These are phyloP conservation scores for Alternaria gansuensis DNA, from an alignment of 2,329 filamentous ascomycete species.

Conservation along the genomic window DNA sequence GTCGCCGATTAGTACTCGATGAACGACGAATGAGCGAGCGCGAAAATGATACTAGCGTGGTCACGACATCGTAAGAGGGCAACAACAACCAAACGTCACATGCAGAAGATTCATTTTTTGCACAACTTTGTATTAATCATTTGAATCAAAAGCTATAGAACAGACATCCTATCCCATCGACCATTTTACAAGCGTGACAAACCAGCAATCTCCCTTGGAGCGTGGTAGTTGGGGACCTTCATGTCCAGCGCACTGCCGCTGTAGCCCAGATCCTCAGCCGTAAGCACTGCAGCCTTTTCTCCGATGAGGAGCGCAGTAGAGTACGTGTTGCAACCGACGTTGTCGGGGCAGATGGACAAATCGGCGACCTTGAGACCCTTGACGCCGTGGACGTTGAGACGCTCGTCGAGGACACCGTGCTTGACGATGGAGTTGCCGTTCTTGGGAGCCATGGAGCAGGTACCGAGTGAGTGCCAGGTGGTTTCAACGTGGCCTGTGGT, in stretches of 20 bases:
- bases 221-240: slow-evolving; percentile 68
- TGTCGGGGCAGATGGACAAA: slow-evolving; percentile 79
- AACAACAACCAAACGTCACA: neutral
- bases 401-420: slow-evolving; percentile 79
- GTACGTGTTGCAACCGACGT: slow-evolving; percentile 70
- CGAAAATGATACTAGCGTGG: slow-evolving; percentile 3
- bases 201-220: slow-evolving; percentile 56
- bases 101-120: neutral
- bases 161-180: slow-evolving; percentile 2
- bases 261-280: slow-evolving; percentile 78
- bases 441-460: slow-evolving; percentile 78
- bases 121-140: slow-evolving; percentile 2
- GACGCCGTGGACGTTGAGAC: slow-evolving; percentile 79
- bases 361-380: slow-evolving; percentile 81
- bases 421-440: slow-evolving; percentile 83
- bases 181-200: slow-evolving; percentile 53
- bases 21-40: neutral
- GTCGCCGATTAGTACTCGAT: neutral
- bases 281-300: slow-evolving; percentile 75
- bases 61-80: slow-evolving; percentile 10
- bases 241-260: slow-evolving; percentile 77
- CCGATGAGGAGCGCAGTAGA: slow-evolving; percentile 77
- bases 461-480: slow-evolving; percentile 74
- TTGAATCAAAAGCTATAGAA: slow-evolving; percentile 1
- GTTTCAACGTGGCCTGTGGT: slow-evolving; percentile 70